phyloP scores from a whole-genome alignment of 805 yeast species.

The Brettanomyces sp. region DNA sequence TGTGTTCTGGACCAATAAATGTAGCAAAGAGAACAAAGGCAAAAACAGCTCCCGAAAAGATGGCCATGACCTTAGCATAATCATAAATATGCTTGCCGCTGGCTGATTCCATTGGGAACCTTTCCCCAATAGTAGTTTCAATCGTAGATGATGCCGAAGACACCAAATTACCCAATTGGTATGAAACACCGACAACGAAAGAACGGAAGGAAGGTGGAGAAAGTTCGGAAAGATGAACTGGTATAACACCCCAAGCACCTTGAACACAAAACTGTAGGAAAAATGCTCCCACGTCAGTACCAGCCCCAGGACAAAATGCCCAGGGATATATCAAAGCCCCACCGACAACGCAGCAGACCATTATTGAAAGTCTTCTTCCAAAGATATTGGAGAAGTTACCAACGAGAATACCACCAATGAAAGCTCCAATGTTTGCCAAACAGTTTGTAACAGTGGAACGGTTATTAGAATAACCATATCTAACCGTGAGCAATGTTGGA shows the following conservation, averaged over 20 bases:
- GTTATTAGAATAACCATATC: conserved; percentile 32
- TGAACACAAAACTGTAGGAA: conserved; percentile 56
- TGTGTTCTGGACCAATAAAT: conserved; percentile 55
- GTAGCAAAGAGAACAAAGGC: conserved; percentile 40
- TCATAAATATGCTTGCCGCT: conserved; percentile 29
- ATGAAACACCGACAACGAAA: conserved; percentile 53
- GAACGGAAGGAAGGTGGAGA: conserved; percentile 56
- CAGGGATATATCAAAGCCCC: conserved; percentile 59
- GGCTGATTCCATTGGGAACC: conserved; percentile 33
- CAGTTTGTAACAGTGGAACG: conserved; percentile 46
- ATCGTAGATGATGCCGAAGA: conserved; percentile 64
- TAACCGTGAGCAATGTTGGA: conserved; percentile 44
- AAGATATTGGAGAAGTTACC: conserved; percentile 47
- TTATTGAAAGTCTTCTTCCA: conserved; percentile 47
- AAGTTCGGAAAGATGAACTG: conserved; percentile 52
- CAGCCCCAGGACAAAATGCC: conserved; percentile 39
- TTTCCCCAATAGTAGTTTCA: conserved; percentile 52
- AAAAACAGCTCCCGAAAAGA: conserved; percentile 56
- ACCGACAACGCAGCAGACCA: conserved; percentile 43
- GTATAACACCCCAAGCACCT: conserved; percentile 64
- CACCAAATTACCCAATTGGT: conserved; percentile 61
- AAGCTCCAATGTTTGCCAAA: conserved; percentile 51
- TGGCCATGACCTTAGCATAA: conserved; percentile 56
- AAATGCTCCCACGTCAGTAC: conserved; percentile 50
- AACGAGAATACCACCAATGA: conserved; percentile 44